A percentile compares a stretch with the other conserved stretches of the same genome.
Conservation (phyloP, 2,329 filamentous ascomycete species). For the Colletotrichum sp. region DNA sequence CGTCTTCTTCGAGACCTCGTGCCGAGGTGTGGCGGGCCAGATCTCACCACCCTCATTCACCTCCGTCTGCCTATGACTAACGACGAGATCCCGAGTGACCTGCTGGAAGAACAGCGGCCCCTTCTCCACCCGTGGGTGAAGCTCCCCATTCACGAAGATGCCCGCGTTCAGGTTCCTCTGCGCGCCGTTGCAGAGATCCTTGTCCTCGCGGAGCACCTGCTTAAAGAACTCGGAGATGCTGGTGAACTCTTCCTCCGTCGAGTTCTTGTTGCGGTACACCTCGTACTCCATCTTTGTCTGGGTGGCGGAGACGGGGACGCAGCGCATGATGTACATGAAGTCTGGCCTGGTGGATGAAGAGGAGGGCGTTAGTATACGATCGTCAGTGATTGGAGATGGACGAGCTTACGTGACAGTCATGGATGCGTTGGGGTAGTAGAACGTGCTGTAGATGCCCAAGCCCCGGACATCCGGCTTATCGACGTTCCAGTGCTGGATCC, state of each 20-base stretch:
- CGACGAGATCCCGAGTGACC: rapidly evolving
- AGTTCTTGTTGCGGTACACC: slow-evolving; percentile 53
- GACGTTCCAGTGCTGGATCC: slow-evolving; percentile 41
- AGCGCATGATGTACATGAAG: slow-evolving; percentile 57
- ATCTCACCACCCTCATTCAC: neutral
- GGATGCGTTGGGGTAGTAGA: neutral
- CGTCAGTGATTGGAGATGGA: neutral
- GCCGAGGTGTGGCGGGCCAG: neutral
- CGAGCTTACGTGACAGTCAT: neutral
- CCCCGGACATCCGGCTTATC: slow-evolving; percentile 39
- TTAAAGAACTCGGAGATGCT: slow-evolving; percentile 53
- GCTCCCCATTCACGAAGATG: slow-evolving; percentile 54
- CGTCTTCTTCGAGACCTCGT: neutral
- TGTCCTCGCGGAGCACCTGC: slow-evolving; percentile 57
- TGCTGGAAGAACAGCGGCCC: neutral
- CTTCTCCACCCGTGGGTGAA: slow-evolving; percentile 35
- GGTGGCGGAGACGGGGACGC: slow-evolving; percentile 47
- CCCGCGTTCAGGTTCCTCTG: slow-evolving; percentile 56
- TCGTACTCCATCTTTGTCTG: slow-evolving; percentile 53
- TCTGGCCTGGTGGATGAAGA: slow-evolving; percentile 17
- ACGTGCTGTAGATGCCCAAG: slow-evolving; percentile 36
- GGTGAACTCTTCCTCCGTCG: slow-evolving; percentile 50
- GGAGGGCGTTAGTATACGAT: rapidly evolving
- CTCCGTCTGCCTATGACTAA: neutral
- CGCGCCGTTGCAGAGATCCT: slow-evolving; percentile 51